Conservation (phyloP, 345 rosid species). For the Luvunga scandens region DNA sequence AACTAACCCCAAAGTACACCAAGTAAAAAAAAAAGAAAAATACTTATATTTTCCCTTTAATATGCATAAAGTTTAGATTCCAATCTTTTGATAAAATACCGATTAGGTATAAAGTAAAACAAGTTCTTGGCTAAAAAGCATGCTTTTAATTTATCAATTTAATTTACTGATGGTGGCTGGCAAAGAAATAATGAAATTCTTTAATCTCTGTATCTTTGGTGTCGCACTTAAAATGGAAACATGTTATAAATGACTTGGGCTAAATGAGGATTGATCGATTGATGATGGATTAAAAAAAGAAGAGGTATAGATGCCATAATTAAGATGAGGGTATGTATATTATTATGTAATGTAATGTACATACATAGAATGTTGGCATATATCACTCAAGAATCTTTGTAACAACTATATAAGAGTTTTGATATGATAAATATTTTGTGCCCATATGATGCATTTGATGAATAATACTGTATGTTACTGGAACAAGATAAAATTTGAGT, state of each 20-base stretch:
- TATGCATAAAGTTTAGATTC: constrained; percentile 15
- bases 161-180: neutral
- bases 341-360: neutral
- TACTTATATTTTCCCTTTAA: neutral
- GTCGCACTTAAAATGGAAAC: neutral
- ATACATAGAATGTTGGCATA: neutral
- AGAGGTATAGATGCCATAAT: neutral
- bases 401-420: too few relatives aligned
- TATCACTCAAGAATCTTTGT: neutral
- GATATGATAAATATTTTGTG: too few relatives aligned
- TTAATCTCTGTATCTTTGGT: neutral
- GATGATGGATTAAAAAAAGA: constrained; percentile 2
- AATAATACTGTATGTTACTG: too few relatives aligned
- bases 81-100: neutral
- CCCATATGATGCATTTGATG: too few relatives aligned
- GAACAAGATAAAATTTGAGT: too few relatives aligned
- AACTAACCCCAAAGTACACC: neutral
- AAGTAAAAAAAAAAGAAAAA: neutral
- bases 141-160: neutral
- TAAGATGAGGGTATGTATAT: neutral
- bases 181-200: neutral
- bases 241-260: neutral
- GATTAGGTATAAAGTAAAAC: neutral
- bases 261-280: neutral
- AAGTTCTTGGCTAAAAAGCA: neutral